These are phyloP conservation scores for Sporisorium graminicola DNA, from an alignment of 1,284 basidiomycete genomes.

Conservation along the genomic window DNA sequence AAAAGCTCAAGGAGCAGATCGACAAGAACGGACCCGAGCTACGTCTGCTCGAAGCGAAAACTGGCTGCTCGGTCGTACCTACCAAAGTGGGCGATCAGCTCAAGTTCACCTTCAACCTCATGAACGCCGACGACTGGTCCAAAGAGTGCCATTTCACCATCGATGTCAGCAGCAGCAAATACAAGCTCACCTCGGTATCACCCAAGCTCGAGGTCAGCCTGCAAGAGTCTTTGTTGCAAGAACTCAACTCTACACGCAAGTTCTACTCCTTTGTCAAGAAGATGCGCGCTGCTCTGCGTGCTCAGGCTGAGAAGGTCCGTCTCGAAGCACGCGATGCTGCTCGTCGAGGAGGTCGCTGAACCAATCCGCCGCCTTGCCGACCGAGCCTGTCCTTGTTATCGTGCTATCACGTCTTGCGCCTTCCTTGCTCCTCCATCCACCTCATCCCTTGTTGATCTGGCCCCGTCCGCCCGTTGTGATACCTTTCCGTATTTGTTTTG, in stretches of 20 bases:
- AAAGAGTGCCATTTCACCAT: conserved; percentile 53
- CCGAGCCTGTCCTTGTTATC: not conserved
- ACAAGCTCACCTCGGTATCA: conserved; percentile 43
- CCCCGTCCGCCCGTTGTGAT: conserved; percentile 19
- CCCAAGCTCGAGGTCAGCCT: conserved; percentile 32
- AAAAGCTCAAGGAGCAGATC: conserved; percentile 52
- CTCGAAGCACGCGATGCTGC: conserved; percentile 43
- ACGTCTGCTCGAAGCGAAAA: conserved; percentile 49
- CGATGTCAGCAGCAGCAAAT: conserved; percentile 48
- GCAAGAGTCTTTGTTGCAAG: conserved; percentile 43
- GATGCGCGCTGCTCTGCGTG: conserved; percentile 44
- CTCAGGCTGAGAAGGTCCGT: conserved; percentile 46
- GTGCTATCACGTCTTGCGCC: not conserved
- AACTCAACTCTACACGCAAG: conserved; percentile 56
- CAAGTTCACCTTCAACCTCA: conserved; percentile 53
- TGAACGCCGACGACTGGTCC: conserved; percentile 53
- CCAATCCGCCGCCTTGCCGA: not conserved
- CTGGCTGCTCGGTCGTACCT: conserved; percentile 51
- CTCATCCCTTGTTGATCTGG: not conserved
- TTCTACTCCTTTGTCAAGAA: conserved; percentile 57
- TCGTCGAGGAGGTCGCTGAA: conserved; percentile 30
- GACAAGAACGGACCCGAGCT: conserved; percentile 59
- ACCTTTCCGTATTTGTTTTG: conserved; percentile 25
- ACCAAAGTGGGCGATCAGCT: conserved; percentile 55
- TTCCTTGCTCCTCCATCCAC: too few species aligned